These are phyloP conservation scores for Canna indica DNA, from an alignment of 176 grass and related monocot genomes.

Conservation along the genomic window DNA sequence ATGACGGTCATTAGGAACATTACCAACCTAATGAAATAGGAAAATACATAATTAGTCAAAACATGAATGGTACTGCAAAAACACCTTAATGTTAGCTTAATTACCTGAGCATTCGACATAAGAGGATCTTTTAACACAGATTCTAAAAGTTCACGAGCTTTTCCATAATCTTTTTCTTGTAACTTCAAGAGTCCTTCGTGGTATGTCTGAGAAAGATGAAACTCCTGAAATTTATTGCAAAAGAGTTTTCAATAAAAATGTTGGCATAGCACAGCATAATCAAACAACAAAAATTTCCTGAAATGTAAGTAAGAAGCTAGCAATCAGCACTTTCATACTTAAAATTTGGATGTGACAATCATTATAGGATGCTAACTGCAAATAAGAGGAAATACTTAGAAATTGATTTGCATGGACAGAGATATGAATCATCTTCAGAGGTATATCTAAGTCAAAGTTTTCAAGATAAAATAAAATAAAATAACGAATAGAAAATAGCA, in stretches of 20 bases:
- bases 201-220: constrained; percentile 85
- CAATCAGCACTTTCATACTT: background rate
- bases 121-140: constrained; percentile 80
- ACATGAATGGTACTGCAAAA: constrained; percentile 15
- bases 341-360: background rate
- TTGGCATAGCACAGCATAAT: background rate
- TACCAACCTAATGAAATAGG: constrained; percentile 42
- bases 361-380: background rate
- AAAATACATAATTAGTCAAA: constrained; percentile 13
- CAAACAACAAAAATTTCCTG: background rate
- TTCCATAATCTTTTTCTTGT: constrained; percentile 66
- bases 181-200: constrained; percentile 79
- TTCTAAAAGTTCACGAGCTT: constrained; percentile 68
- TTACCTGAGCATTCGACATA: constrained; percentile 59
- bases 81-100: background rate
- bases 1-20: constrained; percentile 70
- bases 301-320: background rate
- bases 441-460: background rate
- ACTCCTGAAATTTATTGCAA: constrained; percentile 49
- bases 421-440: background rate
- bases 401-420: background rate
- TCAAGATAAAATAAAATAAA: background rate
- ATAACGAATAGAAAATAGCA: background rate
- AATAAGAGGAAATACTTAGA: background rate
- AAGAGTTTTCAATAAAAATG: background rate